Conservation (phyloP, 441 rosid genomes). For the Gossypium davidsonii region DNA sequence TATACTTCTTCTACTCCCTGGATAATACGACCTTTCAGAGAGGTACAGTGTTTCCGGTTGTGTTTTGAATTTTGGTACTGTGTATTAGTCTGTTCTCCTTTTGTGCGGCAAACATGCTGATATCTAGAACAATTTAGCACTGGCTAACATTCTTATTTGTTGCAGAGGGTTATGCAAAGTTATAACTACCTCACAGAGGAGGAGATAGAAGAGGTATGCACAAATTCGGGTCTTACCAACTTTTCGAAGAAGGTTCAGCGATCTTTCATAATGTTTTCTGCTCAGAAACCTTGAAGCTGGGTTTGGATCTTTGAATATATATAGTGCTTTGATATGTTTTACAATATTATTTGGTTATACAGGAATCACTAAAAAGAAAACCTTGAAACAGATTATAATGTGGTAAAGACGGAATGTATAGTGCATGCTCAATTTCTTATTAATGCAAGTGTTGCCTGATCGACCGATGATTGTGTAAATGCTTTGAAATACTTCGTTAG, state of each 20-base stretch:
- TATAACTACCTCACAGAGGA: constrained; percentile 56
- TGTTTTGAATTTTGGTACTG: background rate
- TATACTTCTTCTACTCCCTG: constrained; percentile 50
- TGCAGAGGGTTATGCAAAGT: constrained; percentile 46
- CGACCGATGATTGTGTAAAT: constrained; percentile 7
- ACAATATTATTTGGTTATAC: constrained; percentile 5
- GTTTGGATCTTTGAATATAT: constrained; percentile 3
- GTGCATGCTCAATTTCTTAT: background rate
- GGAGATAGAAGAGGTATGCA: constrained; percentile 78
- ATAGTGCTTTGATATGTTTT: constrained; percentile 9
- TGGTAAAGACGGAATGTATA: constrained; percentile 17
- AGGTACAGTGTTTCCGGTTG: constrained; percentile 25
- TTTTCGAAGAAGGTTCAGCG: constrained; percentile 49
- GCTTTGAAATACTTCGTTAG: background rate
- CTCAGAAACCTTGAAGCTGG: constrained; percentile 63
- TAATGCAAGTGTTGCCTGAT: constrained; percentile 13
- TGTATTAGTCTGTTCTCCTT: background rate
- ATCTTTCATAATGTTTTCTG: constrained; percentile 80
- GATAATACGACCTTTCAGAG: constrained; percentile 41
- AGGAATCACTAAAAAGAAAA: background rate
- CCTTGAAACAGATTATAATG: constrained; percentile 18
- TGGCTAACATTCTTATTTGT: background rate
- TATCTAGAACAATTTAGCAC: background rate
- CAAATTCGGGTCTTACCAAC: constrained; percentile 73
- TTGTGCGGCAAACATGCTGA: background rate